Evolutionary conservation across 2,329 filamentous ascomycete genomes (phyloP), one percentile per base, ranked within the genome.

Genomic region (Fusarium camptoceras): DNA sequence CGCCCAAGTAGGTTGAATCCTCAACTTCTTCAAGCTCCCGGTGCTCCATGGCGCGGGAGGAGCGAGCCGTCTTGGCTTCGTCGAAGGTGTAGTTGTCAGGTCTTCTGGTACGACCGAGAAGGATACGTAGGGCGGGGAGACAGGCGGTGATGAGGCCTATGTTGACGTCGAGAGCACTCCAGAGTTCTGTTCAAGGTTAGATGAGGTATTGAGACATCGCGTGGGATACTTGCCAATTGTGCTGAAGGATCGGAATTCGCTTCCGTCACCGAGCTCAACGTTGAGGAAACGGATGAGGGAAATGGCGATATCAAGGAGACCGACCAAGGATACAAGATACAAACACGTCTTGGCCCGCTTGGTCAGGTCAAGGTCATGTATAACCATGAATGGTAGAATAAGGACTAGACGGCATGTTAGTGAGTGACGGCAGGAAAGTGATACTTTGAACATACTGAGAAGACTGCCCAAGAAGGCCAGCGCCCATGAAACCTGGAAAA

Each of bases 161-260:
- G 12, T 71, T 68, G 10, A 57, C 70, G 5, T 72, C 70, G 7
- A 72, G 66, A 7, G 66, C 55, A 20, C 63, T 70, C 66, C 70
- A 72, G 3, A 72, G 31, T 27, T 72, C 70, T 72, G 15, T 39
- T 41, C 18, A 14, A 8, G 18, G 14, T 55, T 34, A 44, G 55
- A 5, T 8, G 3, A 8, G 3, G 31, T n/a, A n/a, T 37, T 24
- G n/a, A 12, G 8, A 34, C 5, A 11, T 24, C n/a, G 15, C 5
- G 8, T 8, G 18, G 10, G 4, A 4, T 31, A 41, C 48, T 30
- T 43, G 64, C 60, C 60, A 25, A 28, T 48, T 3, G 42, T 56
- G 4, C 27, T 48, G n/a, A 47, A 56, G 2, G 68, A 69, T 20
- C 55, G 53, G 25, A 72, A 70, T 22, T 57, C 60, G 15, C 55